phyloP scores from a whole-genome alignment of 2,329 filamentous ascomycete species.

The Dactylellina drechsleri region DNA sequence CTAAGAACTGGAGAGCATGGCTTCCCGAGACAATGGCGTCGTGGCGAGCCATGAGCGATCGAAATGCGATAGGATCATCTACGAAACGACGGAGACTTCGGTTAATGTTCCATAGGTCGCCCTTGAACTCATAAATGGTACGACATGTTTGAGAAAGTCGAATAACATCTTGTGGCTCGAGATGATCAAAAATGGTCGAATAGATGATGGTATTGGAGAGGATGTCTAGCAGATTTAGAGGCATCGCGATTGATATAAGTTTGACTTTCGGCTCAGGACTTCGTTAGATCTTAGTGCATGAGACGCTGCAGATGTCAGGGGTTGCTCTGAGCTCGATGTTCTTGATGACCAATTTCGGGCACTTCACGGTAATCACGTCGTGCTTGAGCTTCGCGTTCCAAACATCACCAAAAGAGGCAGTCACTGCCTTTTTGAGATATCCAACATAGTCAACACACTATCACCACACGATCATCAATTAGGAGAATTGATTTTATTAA shows the following conservation, averaged over 20 bases:
- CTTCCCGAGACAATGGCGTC: conserved; percentile 50
- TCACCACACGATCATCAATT: too few relatives aligned
- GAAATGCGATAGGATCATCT: conserved; percentile 39
- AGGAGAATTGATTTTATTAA: too few relatives aligned
- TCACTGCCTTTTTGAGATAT: background rate
- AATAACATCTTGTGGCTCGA: conserved; percentile 34
- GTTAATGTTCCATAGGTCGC: conserved; percentile 44
- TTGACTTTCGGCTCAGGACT: too few relatives aligned
- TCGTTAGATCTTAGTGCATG: too few relatives aligned
- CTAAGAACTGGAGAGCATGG: conserved; percentile 51
- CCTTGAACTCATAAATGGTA: conserved; percentile 25
- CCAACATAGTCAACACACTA: background rate
- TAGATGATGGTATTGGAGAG: conserved; percentile 39
- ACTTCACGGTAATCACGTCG: background rate
- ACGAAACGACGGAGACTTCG: conserved; percentile 45
- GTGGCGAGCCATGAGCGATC: conserved; percentile 46
- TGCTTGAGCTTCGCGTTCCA: background rate
- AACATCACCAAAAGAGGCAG: background rate
- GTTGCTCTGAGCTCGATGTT: too few relatives aligned
- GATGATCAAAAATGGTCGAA: conserved; percentile 26
- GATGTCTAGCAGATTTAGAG: conserved; percentile 27
- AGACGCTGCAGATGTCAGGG: too few relatives aligned
- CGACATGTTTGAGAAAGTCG: conserved; percentile 34
- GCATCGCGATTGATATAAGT: conserved; percentile 4
- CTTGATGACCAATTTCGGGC: too few relatives aligned